A percentile compares a stretch with the other conserved stretches of the same genome.
Conservation (phyloP, 2,329 filamentous ascomycete genomes). For the Talaromyces sp. region DNA sequence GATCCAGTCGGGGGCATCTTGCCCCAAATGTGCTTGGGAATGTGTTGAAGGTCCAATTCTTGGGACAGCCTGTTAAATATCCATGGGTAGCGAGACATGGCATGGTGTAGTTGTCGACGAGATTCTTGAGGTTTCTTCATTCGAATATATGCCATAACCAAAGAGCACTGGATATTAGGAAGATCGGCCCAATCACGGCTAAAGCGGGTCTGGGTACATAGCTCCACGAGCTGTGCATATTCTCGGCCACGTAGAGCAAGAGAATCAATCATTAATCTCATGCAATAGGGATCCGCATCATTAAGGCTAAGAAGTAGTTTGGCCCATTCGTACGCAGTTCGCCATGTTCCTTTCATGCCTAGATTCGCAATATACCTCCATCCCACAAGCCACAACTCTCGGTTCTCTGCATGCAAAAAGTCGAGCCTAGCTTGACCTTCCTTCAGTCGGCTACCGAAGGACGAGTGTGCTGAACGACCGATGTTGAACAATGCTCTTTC, state of each 20-base stretch:
- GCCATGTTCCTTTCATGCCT: constrained; percentile 86
- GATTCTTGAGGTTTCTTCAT: constrained; percentile 68
- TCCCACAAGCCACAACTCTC: constrained; percentile 87
- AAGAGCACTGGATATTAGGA: constrained; percentile 73
- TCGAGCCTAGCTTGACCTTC: constrained; percentile 79
- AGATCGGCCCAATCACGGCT: constrained; percentile 57
- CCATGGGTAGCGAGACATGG: constrained; percentile 80
- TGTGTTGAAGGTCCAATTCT: constrained; percentile 72
- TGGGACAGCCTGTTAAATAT: constrained; percentile 79
- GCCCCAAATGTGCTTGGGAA: constrained; percentile 83
- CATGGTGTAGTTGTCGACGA: constrained; percentile 64
- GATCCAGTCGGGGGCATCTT: constrained; percentile 66
- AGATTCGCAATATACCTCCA: constrained; percentile 88
- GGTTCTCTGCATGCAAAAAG: constrained; percentile 81
- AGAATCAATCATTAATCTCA: constrained; percentile 79
- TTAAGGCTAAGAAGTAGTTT: constrained; percentile 79
- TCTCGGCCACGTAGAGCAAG: constrained; percentile 81
- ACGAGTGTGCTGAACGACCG: constrained; percentile 82
- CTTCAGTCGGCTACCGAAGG: constrained; percentile 75
- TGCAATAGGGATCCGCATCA: constrained; percentile 77
- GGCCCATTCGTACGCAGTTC: constrained; percentile 91
- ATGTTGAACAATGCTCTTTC: constrained; percentile 92
- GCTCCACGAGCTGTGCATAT: constrained; percentile 72
- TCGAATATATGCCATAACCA: constrained; percentile 75
- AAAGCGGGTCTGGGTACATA: constrained; percentile 59